These are phyloP conservation scores for Salisapilia sapeloensis DNA, from an alignment of 352 stramenopile species.

Conservation along the genomic window DNA sequence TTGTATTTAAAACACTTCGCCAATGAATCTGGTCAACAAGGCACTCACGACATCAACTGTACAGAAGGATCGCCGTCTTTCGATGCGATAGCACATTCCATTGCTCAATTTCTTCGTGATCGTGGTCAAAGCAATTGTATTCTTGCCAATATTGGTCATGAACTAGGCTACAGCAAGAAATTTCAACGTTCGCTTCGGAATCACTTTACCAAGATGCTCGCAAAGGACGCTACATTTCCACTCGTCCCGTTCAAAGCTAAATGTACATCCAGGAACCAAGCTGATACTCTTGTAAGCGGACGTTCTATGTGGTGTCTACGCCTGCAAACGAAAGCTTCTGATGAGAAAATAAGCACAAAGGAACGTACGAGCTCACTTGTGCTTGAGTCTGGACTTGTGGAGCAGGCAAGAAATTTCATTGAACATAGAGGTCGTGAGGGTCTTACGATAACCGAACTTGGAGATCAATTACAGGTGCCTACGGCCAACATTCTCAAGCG, in stretches of 20 bases:
- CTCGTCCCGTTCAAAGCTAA: constrained; percentile 68
- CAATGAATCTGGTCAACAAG: too few relatives aligned
- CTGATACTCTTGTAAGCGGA: constrained; percentile 13
- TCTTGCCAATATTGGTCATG: constrained; percentile 73
- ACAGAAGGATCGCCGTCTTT: constrained; percentile 43
- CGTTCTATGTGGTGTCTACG: constrained; percentile 70
- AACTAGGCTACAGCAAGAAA: constrained; percentile 57
- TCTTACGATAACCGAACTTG: constrained; percentile 60
- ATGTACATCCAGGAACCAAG: constrained; percentile 32
- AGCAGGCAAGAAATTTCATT: constrained; percentile 56
- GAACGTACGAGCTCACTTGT: too few relatives aligned
- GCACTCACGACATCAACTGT: constrained; percentile 38
- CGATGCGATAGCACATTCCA: constrained; percentile 27
- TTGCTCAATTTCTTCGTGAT: constrained; percentile 41
- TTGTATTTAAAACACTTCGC: constrained; percentile 56
- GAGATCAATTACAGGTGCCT: constrained; percentile 55
- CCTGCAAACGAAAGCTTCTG: constrained; percentile 10
- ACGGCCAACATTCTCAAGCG: constrained; percentile 67
- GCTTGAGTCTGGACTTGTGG: constrained; percentile 61
- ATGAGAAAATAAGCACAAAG: constrained; percentile 1
- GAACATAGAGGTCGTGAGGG: constrained; percentile 23
- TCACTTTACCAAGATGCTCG: too few relatives aligned
- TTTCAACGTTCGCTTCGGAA: constrained; percentile 70
- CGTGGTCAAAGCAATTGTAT: constrained; percentile 54
- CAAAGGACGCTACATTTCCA: constrained; percentile 28